These are phyloP conservation scores for apple (Malus domestica) DNA, from an alignment of 306 rosid species.

Conservation along the genomic window DNA sequence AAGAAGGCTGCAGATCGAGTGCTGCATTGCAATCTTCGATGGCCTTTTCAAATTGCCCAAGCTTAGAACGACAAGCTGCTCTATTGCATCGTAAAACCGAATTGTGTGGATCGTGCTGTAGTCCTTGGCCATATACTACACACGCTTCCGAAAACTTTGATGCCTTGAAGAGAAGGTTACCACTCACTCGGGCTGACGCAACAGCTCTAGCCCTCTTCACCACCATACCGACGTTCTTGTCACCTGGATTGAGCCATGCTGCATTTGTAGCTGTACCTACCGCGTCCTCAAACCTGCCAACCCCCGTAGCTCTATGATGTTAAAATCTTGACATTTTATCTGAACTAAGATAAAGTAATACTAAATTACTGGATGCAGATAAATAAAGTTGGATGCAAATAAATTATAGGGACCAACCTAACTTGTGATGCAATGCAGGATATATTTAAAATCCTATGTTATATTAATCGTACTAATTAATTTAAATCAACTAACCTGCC, in stretches of 20 bases:
- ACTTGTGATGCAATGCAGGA: neutral
- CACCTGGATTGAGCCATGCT: conserved; percentile 54
- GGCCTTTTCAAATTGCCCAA: conserved; percentile 84
- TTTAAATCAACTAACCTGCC: conserved; percentile 60
- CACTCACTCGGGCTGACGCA: conserved; percentile 66
- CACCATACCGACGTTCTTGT: conserved; percentile 40
- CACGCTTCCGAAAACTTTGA: conserved; percentile 69
- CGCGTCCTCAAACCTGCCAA: conserved; percentile 79
- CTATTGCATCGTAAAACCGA: conserved; percentile 82
- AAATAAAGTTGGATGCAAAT: neutral
- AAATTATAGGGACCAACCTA: neutral
- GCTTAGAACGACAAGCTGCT: conserved; percentile 90
- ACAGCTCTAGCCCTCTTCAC: conserved; percentile 57
- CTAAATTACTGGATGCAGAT: neutral
- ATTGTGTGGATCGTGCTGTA: conserved; percentile 64
- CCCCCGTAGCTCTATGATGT: neutral
- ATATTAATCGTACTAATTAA: neutral
- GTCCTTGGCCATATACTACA: conserved; percentile 65
- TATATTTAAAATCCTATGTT: neutral
- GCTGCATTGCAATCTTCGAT: conserved; percentile 85
- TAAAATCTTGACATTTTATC: neutral
- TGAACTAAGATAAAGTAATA: neutral
- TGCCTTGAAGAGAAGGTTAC: conserved; percentile 84
- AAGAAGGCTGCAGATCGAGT: conserved; percentile 62
- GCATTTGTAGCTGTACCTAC: conserved; percentile 57